Base-by-base conservation (phyloP, 768 basidiomycete genomes). In the Rossbeevera mucosa region DNA sequence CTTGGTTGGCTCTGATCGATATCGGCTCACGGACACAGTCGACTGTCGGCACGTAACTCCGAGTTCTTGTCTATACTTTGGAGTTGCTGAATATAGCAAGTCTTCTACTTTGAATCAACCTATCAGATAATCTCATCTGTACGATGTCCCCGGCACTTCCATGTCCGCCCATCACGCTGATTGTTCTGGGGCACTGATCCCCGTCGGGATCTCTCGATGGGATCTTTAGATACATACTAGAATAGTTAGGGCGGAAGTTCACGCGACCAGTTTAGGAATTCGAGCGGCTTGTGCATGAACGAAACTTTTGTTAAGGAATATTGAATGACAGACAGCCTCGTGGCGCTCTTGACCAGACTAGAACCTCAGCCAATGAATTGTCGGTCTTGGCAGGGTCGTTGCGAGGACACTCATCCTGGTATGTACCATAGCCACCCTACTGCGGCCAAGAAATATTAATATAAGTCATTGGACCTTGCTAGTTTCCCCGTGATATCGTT, bases 71-170 rank as follows among this genome's bases (percentile, higher is more conserved):
- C 28, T 28, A 47, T 55, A 49, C 43, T 26, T 22, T 20, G 22
- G 9, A 14, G 38, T 33, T 24, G 9, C 26, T 56, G 22, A 0
- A 44, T 56, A 60, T 60, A 12, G 58, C 16, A 33, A 18, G 41
- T 24, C 21, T 41, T 0, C 26, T 2, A 14, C 36, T 44, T 28
- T 11, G 9, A 28, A 28, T 28, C 16, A 16, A 41, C 30, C n/a
- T n/a, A n/a, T n/a, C n/a, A n/a, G n/a, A n/a, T n/a, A n/a, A n/a
- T n/a, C 38, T 33, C 41, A 31, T 40, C 48, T 43, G 22, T 33
- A 21, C 48, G 61, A 56, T 44, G 31, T 48, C 43, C 51, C 40
- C 61, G 60, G 60, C 18, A 9, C 44, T 47, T 60, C 54, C 22
- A 6, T 20, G n/a, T 11, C 30, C 36, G 25, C 50, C 22, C 41